A percentile compares a stretch with the other conserved stretches of the same genome.
phyloP scores from a whole-genome alignment of 495 filamentous ascomycete species.

The Cryomyces minteri region DNA sequence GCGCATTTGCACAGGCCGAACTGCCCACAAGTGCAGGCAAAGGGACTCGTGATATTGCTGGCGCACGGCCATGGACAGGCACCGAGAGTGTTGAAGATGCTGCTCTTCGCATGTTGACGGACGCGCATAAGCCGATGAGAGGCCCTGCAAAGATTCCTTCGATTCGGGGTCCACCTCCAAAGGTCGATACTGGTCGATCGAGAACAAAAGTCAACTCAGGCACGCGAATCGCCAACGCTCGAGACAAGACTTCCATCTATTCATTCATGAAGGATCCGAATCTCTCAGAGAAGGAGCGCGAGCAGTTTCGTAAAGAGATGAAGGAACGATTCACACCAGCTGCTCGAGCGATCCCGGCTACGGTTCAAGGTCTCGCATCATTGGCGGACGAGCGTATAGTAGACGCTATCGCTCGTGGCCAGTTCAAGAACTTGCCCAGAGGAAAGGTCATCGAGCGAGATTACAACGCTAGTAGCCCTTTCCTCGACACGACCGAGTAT shows the following conservation, averaged over 20 bases:
- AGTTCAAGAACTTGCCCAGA: constrained; percentile 75
- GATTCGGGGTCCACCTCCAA: constrained; percentile 20
- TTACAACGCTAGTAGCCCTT: constrained; percentile 67
- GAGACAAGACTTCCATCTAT: constrained; percentile 64
- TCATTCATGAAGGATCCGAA: constrained; percentile 36
- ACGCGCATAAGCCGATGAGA: constrained; percentile 57
- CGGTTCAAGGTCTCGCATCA: constrained; percentile 58
- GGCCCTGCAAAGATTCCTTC: constrained; percentile 22
- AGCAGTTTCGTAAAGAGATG: constrained; percentile 49
- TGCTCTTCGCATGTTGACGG: constrained; percentile 73
- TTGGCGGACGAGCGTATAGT: constrained; percentile 90
- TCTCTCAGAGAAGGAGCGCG: constrained; percentile 49
- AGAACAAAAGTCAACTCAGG: constrained; percentile 29
- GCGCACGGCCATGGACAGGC: constrained; percentile 60
- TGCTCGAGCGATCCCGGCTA: constrained; percentile 57
- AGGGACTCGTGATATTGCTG: constrained; percentile 54
- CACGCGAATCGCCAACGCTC: constrained; percentile 49
- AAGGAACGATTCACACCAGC: constrained; percentile 61
- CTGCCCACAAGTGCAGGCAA: constrained; percentile 47
- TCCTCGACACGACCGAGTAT: constrained; percentile 92
- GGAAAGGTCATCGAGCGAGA: constrained; percentile 67
- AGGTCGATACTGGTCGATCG: constrained; percentile 31
- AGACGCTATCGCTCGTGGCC: constrained; percentile 78
- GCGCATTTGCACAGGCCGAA: constrained; percentile 46
- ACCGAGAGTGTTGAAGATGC: constrained; percentile 54